phyloP scores from a whole-genome alignment of 1,284 basidiomycete genomes.

The Clitocybe nebularis region DNA sequence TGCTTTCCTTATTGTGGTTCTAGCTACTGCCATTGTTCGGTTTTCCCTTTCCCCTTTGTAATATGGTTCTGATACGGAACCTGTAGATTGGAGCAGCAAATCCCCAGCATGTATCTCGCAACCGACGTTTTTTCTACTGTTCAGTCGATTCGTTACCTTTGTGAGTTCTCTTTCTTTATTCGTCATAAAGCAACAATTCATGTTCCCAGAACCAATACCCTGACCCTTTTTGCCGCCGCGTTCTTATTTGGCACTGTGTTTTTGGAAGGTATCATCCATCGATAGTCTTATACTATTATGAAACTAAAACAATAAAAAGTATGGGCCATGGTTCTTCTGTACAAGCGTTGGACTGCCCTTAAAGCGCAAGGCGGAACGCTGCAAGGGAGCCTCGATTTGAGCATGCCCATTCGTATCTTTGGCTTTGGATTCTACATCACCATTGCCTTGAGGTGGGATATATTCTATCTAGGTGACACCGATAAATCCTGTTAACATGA shows the following conservation, averaged over 20 bases:
- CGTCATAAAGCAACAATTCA: conserved; percentile 1
- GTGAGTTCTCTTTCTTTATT: conserved; percentile 23
- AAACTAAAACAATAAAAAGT: conserved; percentile 12
- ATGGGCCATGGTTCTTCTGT: conserved; percentile 38
- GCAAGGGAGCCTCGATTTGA: conserved; percentile 33
- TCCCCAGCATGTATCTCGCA: conserved; percentile 35
- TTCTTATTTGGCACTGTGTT: conserved; percentile 25
- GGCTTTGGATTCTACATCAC: conserved; percentile 40
- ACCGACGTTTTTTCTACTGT: conserved; percentile 47
- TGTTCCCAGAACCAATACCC: conserved; percentile 29
- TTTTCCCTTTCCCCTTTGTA: not conserved
- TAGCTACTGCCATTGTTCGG: conserved; percentile 38
- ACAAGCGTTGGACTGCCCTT: conserved; percentile 29
- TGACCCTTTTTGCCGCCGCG: conserved; percentile 34
- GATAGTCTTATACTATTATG: no score
- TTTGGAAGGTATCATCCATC: conserved; percentile 15
- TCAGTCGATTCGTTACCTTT: conserved; percentile 35
- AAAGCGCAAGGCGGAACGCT: conserved; percentile 20
- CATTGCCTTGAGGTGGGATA: conserved; percentile 36
- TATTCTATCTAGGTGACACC: conserved; percentile 2
- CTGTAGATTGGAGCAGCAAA: conserved; percentile 37
- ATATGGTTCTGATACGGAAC: not conserved
- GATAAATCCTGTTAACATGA: no score
- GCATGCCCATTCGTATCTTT: conserved; percentile 38
- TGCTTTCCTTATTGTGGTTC: conserved; percentile 31